Evolutionary conservation across 2,329 filamentous ascomycete genomes (phyloP), one percentile per base, ranked within the genome.

Genomic region (Fusarium luffae): DNA sequence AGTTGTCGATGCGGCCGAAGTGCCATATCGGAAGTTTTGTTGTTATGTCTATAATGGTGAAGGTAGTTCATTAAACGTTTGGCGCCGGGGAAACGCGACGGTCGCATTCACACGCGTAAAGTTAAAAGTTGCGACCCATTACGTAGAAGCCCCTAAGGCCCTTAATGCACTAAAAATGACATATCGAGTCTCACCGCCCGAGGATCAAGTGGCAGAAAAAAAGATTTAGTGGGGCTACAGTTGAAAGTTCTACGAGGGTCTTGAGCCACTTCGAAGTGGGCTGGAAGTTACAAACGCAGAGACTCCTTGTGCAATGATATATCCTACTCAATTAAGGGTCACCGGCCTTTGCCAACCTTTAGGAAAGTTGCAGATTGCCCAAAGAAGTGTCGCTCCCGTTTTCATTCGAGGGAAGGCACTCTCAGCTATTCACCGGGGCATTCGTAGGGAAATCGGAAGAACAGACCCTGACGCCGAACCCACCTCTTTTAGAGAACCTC

Each of bases 351-450:
- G 54, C 10, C 57, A 66, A 40, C 68, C 72, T 8, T 48, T 75
- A n/a, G 44, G 61, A 19, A 49, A 37, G 18, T 40, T 51, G n/a
- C 32, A 70, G 34, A 32, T 49, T 6, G 23, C 50, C 34, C 50
- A 54, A 23, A 55, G 51, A 43, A 51, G 21, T 32, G 67, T 63
- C n/a, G 62, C 69, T 25, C 72, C 68, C 25, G 43, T 71, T 7
- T 56, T 66, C 18, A 66, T 71, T 42, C 79, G 79, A 43, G 32
- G 72, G 23, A 74, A 78, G 28, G 79, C 76, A 43, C 84, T 93
- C 63, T 91, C 90, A 12, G 91, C 90, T 44, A 93, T 94, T 74
- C 87, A 89, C 69, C 84, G 86, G 47, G 91, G 91, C 16, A 83
- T 93, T 57, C 49, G 49, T 28, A 52, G 34, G 18, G 49, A 52